These are phyloP conservation scores for Lindgomyces ingoldianus DNA, from an alignment of 495 filamentous ascomycete species.

Conservation along the genomic window DNA sequence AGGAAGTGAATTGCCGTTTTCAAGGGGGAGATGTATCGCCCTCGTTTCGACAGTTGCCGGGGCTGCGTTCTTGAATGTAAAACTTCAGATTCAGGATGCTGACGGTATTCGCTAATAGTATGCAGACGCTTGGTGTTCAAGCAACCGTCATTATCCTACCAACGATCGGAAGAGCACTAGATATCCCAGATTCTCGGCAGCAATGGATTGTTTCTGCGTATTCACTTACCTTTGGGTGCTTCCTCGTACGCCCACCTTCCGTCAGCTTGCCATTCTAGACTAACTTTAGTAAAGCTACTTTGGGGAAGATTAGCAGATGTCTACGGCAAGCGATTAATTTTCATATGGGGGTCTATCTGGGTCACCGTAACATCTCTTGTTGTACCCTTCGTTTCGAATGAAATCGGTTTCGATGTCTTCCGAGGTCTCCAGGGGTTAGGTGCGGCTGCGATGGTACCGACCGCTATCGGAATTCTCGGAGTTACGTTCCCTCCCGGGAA, in stretches of 20 bases:
- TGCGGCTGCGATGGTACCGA: conserved; percentile 44
- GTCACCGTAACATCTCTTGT: conserved; percentile 40
- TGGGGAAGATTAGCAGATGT: conserved; percentile 46
- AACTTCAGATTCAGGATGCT: too few relatives aligned
- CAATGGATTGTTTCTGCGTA: conserved; percentile 68
- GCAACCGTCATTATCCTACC: conserved; percentile 64
- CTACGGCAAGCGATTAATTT: conserved; percentile 44
- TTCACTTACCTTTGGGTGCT: conserved; percentile 44
- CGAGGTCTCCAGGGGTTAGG: conserved; percentile 45
- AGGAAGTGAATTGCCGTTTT: conserved; percentile 20
- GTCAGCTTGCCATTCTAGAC: not conserved
- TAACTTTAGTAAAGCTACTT: conserved; percentile 22
- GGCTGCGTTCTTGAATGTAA: conserved; percentile 36
- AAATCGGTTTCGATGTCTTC: conserved; percentile 48
- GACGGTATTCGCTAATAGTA: not conserved
- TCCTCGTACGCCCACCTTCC: conserved; percentile 31
- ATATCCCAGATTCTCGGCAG: conserved; percentile 56
- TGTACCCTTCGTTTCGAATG: conserved; percentile 42
- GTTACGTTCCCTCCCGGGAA: conserved; percentile 61
- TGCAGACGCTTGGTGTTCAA: conserved; percentile 60
- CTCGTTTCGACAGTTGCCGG: conserved; percentile 36
- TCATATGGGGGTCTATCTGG: conserved; percentile 44
- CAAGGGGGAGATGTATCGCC: conserved; percentile 32
- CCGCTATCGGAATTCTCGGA: conserved; percentile 64
- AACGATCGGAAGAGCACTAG: conserved; percentile 55